phyloP scores from a whole-genome alignment of 2,329 filamentous ascomycete genomes.

The Sarocladium brachiariae region DNA sequence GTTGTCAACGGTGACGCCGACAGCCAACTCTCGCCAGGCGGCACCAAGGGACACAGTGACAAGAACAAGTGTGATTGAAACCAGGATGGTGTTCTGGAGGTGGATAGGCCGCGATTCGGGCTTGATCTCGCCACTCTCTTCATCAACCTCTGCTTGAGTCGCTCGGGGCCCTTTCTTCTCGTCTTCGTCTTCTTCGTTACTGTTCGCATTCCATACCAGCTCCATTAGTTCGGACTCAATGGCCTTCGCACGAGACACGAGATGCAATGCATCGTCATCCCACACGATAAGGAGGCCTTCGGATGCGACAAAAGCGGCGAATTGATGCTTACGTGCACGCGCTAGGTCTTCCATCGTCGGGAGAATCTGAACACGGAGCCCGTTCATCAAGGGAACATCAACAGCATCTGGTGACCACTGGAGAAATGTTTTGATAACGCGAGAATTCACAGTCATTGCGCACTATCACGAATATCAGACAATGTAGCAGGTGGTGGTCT shows the following conservation, averaged over 20 bases:
- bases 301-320: conserved; percentile 68
- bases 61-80: conserved; percentile 58
- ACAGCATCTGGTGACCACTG: conserved; percentile 65
- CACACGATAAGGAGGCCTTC: conserved; percentile 69
- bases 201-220: conserved; percentile 62
- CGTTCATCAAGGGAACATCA: conserved; percentile 70
- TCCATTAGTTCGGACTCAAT: conserved; percentile 75
- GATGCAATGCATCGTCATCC: conserved; percentile 71
- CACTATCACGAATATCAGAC: too few relatives aligned
- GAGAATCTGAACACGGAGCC: conserved; percentile 68
- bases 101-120: conserved; percentile 61
- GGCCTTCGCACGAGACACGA: conserved; percentile 60
- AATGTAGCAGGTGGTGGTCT: too few relatives aligned
- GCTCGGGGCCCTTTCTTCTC: conserved; percentile 42
- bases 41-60: conserved; percentile 62
- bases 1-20: conserved; percentile 60
- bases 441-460: conserved; percentile 74
- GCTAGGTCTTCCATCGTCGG: conserved; percentile 65
- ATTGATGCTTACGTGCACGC: conserved; percentile 69
- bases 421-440: conserved; percentile 72
- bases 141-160: conserved; percentile 54
- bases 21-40: conserved; percentile 61
- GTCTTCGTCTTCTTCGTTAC: conserved; percentile 45
- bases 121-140: conserved; percentile 62
- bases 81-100: conserved; percentile 62